Base-by-base conservation (phyloP, 202 grass and related monocot genomes). In the Musa balbisiana region DNA sequence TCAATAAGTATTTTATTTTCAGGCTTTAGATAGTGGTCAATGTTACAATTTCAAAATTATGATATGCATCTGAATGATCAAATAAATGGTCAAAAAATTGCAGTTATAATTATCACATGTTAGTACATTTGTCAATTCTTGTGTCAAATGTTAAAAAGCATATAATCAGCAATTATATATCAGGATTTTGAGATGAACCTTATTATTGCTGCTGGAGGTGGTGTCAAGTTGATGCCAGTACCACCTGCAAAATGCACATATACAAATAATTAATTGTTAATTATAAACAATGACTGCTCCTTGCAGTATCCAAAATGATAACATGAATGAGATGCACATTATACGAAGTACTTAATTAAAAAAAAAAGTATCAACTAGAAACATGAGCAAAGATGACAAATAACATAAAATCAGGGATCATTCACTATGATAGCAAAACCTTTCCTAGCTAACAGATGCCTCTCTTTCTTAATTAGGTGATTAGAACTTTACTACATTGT, bases 161-260 rank as follows among this genome's bases (percentile, higher is more conserved):
- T 52, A 52, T 21, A n/a, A 53, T 54, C 0, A 64, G 23, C 55
- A 67, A 66, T 13, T 52, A 71, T 24, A 22, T 14, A 11, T 43
- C 52, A 64, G 26, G 60, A 75, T 33, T 64, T 64, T 64, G 17
- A 65, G 49, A 65, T 8, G 73, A 22, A 96, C 90, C 94, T 89
- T 69, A 97, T 93, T 33, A 93, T 93, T 76, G 82, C 81, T 69
- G 86, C 24, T 67, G 94, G 94, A 83, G 93, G 93, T 67, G 93
- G 93, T 52, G 93, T 97, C 84, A 93, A 85, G 77, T 97, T 97
- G 64, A 97, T 97, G 71, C 93, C 93, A 81, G 90, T 97, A 53
- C 90, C 93, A 77, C 93, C 93, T 97, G 76, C 49, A 87, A 92
- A 83, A 23, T 10, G 14, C 53, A 78, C 2, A 52, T 51, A 52